Base-by-base conservation (phyloP, 176 grass and related monocot genomes). In the Oryza glaberrima region DNA sequence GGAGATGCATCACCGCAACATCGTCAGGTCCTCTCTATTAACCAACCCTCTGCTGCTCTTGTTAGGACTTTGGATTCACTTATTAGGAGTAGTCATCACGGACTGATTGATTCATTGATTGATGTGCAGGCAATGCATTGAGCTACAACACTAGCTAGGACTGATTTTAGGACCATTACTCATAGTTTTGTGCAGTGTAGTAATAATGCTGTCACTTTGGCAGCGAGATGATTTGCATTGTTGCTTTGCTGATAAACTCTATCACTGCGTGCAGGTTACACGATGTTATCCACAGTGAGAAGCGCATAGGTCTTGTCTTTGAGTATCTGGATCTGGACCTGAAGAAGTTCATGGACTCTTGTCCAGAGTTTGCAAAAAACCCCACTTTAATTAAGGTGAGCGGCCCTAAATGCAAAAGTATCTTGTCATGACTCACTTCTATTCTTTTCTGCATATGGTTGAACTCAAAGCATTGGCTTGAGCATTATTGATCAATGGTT, bases 311-410 rank as follows among this genome's bases (percentile, higher is more conserved):
- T 81, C 88, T 97, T 20, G 92, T 94, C 80, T 97, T 97, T 5
- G 95, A 97, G 73, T 97, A 88, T 86, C 84, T 97, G 66, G 95
- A 97, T 88, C 84, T 97, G 79, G 95, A 97, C 84, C 82, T 97
- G 19, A 97, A 94, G 86, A 97, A 97, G 84, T 92, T 94, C 82
- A 97, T 97, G 95, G 95, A 97, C 76, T 89, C 90, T 2, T 92
- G 86, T 48, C 95, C 95, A 5, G 92, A 97, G 78, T 92, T 97
- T 67, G 95, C 92, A 7, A 94, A 97, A 73, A 90, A 91, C 14
- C 92, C 95, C 23, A 83, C 78, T 66, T 63, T 97, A 70, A 91
- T 97, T 70, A 94, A 97, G 90, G 95, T 94, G 49, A 83, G 80
- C 22, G 56, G 9, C 63, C 64, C 3, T 5, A 22, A 11, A 43